Base-by-base conservation (phyloP, 495 filamentous ascomycete genomes). In the Hypoxylon fuscum region DNA sequence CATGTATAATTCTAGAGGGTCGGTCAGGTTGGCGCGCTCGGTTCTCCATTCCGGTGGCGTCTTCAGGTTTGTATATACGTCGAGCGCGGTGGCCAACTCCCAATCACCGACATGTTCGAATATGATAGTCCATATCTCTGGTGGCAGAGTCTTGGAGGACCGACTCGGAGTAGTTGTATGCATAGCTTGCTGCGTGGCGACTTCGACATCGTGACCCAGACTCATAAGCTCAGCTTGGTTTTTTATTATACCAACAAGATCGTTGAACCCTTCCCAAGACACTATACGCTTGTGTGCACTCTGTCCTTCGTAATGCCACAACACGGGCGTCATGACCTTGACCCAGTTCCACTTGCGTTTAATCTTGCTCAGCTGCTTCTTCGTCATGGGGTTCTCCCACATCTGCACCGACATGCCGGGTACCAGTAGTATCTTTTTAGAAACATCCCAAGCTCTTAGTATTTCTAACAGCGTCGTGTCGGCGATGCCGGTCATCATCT, bases 121-220 rank as follows among this genome's bases (percentile, higher is more conserved):
- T 20, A 97, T 88, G 42, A 90, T 88, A 22, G 89, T 85, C 93
- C 93, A 97, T 20, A 97, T 80, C 72, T 97, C 93, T 0, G 89
- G 85, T 0, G 93, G 93, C 0, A 97, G 76, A 14, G 48, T 67
- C 37, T 58, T 72, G 4, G 60, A 70, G 42, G 66, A 64, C 47
- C 51, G 70, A 18, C 45, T 55, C 7, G 67, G 54, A 22, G 66
- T 63, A 21, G 73, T 70, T 32, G 65, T 76, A 37, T 65, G 65
- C 52, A 64, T 59, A 12, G 64, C 57, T 66, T 75, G 68, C 60
- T 77, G 74, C 58, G 76, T 69, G 66, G 81, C 55, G 64, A 82
- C 72, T 61, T 86, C 77, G 61, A 87, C 72, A 68, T 86, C 79
- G 68, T 85, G 77, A 27, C 85, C 83, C 6, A 90, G 79, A 35